Base-by-base conservation (phyloP, 2,329 filamentous ascomycete species). In the Sclerotinia trifoliorum region DNA sequence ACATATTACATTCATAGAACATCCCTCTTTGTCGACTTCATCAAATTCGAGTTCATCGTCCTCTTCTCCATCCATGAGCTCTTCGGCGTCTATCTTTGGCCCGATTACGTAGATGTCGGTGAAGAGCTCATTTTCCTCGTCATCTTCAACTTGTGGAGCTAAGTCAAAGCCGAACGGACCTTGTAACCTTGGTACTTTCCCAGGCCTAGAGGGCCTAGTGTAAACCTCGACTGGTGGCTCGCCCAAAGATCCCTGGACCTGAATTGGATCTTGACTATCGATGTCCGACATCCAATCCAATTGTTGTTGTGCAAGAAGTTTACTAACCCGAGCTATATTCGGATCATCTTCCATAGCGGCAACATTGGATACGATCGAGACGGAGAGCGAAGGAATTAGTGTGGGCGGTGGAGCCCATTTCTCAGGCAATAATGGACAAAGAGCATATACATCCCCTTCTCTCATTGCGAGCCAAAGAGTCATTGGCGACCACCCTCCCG, bases 381-480 rank as follows among this genome's bases (percentile, higher is more conserved):
- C 89, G 0, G 92, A 92, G 29, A 97, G 83, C 0, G 93, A 93
- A 2, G 93, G 91, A 19, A 97, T 87, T 44, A 95, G 83, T 0
- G 90, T 90, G 1, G 89, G 85, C 19, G 90, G 88, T 32, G 90
- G 88, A 32, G 91, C 88, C 93, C 94, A 98, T 74, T 90, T 92
- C 64, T 88, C 88, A 0, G 95, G 95, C 44, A 99, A 82, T 52
- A 99, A 83, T 1, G 95, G 95, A 77, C 94, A 97, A 11, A 99
- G 82, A 1, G 94, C 94, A 76, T 99, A 99, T 7, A 98, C 86
- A 76, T 97, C 94, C 4, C 95, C 95, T 69, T 93, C 91, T 49
- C 88, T 88, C 91, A 97, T 99, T n/a, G 94, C 93, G 64, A 98
- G 82, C 92, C 94, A 99, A 15, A 99, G 83, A 0, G 95, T 98